Conservation (phyloP, 306 rosid species). For the Acacia crassicarpa region DNA sequence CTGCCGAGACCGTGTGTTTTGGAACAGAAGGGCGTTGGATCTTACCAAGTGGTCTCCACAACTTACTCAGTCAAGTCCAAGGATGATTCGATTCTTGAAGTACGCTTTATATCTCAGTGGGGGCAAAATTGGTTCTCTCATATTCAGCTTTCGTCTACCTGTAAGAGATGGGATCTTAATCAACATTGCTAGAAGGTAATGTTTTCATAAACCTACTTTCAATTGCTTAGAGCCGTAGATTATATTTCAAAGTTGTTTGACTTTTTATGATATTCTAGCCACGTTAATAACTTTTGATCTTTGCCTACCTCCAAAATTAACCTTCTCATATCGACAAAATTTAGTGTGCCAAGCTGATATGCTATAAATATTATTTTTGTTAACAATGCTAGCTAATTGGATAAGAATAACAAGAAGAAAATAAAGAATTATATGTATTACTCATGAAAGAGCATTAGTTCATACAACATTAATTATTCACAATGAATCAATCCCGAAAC, state of each 20-base stretch:
- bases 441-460: too few relatives aligned
- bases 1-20: slow-evolving; percentile 10
- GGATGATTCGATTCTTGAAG: slow-evolving; percentile 9
- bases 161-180: not conserved
- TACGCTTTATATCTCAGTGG: slow-evolving; percentile 18
- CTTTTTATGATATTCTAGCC: not conserved
- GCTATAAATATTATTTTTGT: too few relatives aligned
- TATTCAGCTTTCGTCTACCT: slow-evolving; percentile 14
- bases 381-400: too few relatives aligned
- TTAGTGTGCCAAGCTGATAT: not conserved
- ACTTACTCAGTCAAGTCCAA: not conserved
- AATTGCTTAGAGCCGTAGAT: not conserved
- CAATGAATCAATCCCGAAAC: too few relatives aligned
- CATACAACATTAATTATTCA: too few relatives aligned
- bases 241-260: not conserved
- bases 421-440: too few relatives aligned
- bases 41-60: not conserved
- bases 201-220: not conserved
- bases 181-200: slow-evolving; percentile 28
- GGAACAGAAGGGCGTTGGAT: slow-evolving; percentile 30
- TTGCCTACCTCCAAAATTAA: not conserved
- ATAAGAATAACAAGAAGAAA: too few relatives aligned
- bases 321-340: not conserved
- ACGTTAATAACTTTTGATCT: not conserved
- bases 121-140: slow-evolving; percentile 14